These are phyloP conservation scores for Lichtheimia corymbifera DNA, from an alignment of 371 early-diverging fungal genomes.

Conservation along the genomic window DNA sequence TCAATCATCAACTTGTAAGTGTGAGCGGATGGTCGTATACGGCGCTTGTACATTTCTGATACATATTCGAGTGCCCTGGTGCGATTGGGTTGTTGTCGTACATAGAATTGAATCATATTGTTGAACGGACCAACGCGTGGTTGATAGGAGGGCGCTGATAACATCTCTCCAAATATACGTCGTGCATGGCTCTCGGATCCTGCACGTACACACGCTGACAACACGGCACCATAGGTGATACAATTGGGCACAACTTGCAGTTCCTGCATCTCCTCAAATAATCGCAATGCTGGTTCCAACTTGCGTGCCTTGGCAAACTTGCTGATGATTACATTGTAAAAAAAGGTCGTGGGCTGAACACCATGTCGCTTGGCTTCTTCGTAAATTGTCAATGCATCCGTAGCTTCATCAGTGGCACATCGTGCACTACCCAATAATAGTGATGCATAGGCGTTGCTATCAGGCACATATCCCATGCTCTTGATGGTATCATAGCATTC, in stretches of 20 bases:
- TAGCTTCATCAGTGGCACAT: slow-evolving; percentile 54
- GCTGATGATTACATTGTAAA: slow-evolving; percentile 68
- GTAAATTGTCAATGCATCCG: slow-evolving; percentile 56
- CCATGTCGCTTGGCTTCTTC: slow-evolving; percentile 63
- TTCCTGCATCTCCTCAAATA: slow-evolving; percentile 64
- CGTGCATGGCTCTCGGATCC: slow-evolving; percentile 57
- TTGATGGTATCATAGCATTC: slow-evolving; percentile 58
- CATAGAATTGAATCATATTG: slow-evolving; percentile 69
- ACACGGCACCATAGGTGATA: slow-evolving; percentile 65
- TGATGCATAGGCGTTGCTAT: slow-evolving; percentile 49
- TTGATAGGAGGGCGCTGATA: slow-evolving; percentile 49
- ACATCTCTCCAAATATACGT: slow-evolving; percentile 56
- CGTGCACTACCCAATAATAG: slow-evolving; percentile 49
- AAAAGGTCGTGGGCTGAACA: slow-evolving; percentile 63
- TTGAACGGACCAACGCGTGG: slow-evolving; percentile 66
- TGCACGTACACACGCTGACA: slow-evolving; percentile 65
- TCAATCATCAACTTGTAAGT: slow-evolving; percentile 67
- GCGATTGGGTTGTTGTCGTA: slow-evolving; percentile 59
- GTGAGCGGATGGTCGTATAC: slow-evolving; percentile 60
- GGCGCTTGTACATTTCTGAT: slow-evolving; percentile 47
- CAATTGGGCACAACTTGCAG: slow-evolving; percentile 54
- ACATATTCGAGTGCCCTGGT: slow-evolving; percentile 56
- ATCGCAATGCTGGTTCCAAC: slow-evolving; percentile 52
- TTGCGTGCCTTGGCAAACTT: slow-evolving; percentile 68
- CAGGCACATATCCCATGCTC: slow-evolving; percentile 42